Evolutionary conservation across 1,139 yeast genomes (phyloP).

Genomic region (Saccharomyces uvarum): DNA sequence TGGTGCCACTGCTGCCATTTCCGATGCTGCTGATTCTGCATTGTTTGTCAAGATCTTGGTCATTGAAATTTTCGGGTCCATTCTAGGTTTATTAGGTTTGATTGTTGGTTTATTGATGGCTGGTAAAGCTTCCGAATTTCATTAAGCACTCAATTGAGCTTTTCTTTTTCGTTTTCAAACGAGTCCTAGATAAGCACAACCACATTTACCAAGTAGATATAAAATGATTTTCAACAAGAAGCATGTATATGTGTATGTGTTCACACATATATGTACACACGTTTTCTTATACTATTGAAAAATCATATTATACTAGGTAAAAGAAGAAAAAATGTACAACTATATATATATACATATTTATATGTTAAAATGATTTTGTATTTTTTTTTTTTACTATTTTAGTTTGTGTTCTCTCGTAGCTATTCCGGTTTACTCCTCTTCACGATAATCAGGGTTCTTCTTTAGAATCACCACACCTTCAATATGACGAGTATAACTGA

Average conservation of each 20-base stretch:
- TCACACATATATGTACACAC: not conserved
- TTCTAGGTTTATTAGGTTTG: conserved; percentile 86
- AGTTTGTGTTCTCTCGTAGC: not conserved
- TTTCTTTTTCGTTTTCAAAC: not conserved
- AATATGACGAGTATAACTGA: conserved; percentile 69
- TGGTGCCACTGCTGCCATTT: conserved; percentile 95
- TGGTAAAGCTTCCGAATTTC: conserved; percentile 82
- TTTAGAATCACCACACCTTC: conserved; percentile 91
- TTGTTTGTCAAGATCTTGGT: conserved; percentile 93
- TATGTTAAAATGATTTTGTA: not conserved
- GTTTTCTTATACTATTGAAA: not conserved
- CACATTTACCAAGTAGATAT: not conserved
- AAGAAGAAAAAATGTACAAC: not conserved
- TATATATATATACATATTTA: not conserved
- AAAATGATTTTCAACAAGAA: not conserved
- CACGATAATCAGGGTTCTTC: conserved; percentile 85
- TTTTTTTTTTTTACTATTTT: not conserved
- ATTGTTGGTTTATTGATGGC: conserved; percentile 97
- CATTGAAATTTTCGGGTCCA: conserved; percentile 94
- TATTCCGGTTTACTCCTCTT: conserved; percentile 45
- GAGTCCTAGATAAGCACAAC: not conserved
- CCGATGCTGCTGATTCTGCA: conserved; percentile 96
- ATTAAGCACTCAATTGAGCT: conserved; percentile 15
- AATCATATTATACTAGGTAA: not conserved
- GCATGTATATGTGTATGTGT: not conserved